A percentile compares a stretch with the other conserved stretches of the same genome.
phyloP scores from a whole-genome alignment of 768 basidiomycete genomes.

The Russula ochroleuca region DNA sequence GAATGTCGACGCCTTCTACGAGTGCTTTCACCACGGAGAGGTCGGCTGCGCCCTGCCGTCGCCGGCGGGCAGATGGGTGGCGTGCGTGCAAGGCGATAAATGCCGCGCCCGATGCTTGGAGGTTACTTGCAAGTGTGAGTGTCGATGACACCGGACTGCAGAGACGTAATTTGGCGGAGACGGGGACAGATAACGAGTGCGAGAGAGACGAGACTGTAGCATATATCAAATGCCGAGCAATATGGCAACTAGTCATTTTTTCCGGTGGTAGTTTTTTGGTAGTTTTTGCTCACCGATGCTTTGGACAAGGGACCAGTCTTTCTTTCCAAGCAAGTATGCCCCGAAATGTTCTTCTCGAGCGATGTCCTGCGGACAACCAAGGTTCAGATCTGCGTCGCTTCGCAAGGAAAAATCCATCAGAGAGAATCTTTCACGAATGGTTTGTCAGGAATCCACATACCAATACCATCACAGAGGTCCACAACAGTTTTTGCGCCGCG shows the following conservation, averaged over 20 bases:
- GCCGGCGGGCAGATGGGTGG: conserved; percentile 61
- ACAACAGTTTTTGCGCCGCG: conserved; percentile 58
- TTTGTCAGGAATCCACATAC: conserved; percentile 36
- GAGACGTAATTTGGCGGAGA: conserved; percentile 54
- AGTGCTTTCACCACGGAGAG: conserved; percentile 54
- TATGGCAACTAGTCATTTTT: neutral
- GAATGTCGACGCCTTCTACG: conserved; percentile 48
- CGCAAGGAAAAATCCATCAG: conserved; percentile 5
- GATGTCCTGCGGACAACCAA: conserved; percentile 73
- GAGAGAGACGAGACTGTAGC: conserved; percentile 59
- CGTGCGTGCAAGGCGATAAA: conserved; percentile 75
- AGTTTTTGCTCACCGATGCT: conserved; percentile 47
- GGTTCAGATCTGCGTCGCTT: conserved; percentile 58
- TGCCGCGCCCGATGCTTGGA: conserved; percentile 63
- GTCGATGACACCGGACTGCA: conserved; percentile 47
- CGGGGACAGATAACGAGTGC: conserved; percentile 56
- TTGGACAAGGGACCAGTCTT: conserved; percentile 67
- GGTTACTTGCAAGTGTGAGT: conserved; percentile 48
- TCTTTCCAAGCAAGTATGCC: conserved; percentile 67
- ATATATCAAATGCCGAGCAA: neutral
- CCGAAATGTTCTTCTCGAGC: conserved; percentile 67
- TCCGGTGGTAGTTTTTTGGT: neutral
- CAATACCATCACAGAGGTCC: conserved; percentile 62
- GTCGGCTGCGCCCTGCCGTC: conserved; percentile 70
- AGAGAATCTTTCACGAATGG: no score